Conservation (phyloP, 2,329 filamentous ascomycete species). For the Botrytis fragariae region DNA sequence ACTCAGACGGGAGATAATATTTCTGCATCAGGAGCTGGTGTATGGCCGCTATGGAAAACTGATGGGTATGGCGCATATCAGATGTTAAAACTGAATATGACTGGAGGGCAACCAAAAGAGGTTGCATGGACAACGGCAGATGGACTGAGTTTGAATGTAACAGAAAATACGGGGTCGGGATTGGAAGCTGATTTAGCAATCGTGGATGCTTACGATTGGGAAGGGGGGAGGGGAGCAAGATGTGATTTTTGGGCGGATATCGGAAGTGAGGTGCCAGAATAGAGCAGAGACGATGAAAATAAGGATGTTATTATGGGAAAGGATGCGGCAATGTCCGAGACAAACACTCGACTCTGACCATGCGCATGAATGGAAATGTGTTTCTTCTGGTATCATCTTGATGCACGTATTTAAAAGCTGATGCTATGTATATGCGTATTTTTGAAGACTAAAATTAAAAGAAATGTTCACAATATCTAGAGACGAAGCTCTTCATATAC, state of each 20-base stretch:
- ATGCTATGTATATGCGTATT: neutral
- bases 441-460: neutral
- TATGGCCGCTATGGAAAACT: slow-evolving; percentile 6
- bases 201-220: slow-evolving; percentile 28
- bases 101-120: neutral
- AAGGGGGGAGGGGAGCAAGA: slow-evolving; percentile 23
- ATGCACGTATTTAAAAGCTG: neutral
- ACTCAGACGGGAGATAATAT: neutral
- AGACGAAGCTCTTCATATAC: neutral
- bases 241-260: slow-evolving; percentile 25
- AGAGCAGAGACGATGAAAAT: too few species aligned
- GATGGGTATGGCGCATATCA: neutral
- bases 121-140: neutral
- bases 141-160: slow-evolving; percentile 6
- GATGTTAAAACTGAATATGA: slow-evolving; percentile 18
- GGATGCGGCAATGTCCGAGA: neutral
- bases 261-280: slow-evolving; percentile 24
- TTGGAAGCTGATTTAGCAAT: slow-evolving; percentile 21
- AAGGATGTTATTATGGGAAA: too few species aligned
- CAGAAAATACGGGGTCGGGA: neutral
- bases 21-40: neutral
- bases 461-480: neutral
- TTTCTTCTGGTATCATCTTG: too few species aligned
- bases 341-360: neutral
- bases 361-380: neutral